Conservation (phyloP, 2,329 filamentous ascomycete genomes). For the Dactylonectria estremocensis region DNA sequence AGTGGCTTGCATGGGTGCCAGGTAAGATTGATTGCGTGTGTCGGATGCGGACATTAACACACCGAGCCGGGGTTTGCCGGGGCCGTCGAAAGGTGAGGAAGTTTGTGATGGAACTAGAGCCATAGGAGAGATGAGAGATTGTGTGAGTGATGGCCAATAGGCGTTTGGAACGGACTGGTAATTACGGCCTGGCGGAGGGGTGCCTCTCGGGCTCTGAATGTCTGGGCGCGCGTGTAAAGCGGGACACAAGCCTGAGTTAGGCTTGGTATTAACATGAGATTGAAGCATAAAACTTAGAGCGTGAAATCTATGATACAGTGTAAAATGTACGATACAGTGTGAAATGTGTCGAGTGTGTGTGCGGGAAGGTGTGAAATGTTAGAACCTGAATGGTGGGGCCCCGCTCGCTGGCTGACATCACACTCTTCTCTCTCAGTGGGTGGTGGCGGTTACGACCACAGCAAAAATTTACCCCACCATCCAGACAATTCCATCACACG, state of each 20-base stretch:
- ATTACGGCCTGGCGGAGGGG: neutral
- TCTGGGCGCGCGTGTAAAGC: neutral
- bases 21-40: neutral
- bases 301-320: too few species aligned
- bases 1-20: neutral
- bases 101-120: too few species aligned
- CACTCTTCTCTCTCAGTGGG: constrained; percentile 30
- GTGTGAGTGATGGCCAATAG: neutral
- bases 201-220: neutral
- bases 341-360: neutral
- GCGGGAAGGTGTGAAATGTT: constrained; percentile 4
- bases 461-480: constrained; percentile 61
- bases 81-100: too few species aligned
- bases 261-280: too few species aligned
- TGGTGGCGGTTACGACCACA: constrained; percentile 30
- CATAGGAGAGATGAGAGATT: neutral
- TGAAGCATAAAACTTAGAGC: too few species aligned
- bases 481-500: constrained; percentile 42
- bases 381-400: constrained; percentile 18
- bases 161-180: neutral
- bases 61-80: neutral
- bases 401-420: constrained; percentile 52
- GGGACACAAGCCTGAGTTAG: too few species aligned
- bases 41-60: neutral
- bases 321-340: too few species aligned